phyloP scores from a whole-genome alignment of 495 filamentous ascomycete species.

The Xanthoparmelia taractica region DNA sequence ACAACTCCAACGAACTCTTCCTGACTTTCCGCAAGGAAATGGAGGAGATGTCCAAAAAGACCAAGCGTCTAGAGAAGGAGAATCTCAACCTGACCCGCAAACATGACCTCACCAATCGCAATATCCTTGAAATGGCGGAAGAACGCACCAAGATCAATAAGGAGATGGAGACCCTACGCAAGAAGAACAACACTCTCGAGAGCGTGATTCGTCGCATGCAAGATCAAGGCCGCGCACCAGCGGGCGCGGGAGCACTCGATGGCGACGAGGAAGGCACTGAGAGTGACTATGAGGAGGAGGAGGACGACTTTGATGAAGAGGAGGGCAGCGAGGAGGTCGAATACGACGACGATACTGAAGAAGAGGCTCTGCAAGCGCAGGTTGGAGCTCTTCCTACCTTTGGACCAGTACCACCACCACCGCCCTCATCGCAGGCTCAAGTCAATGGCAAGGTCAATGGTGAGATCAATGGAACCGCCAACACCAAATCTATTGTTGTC shows the following conservation, averaged over 20 bases:
- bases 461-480: constrained; percentile 39
- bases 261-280: constrained; percentile 66
- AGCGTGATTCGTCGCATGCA: constrained; percentile 92
- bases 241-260: constrained; percentile 44
- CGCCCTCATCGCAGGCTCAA: constrained; percentile 42
- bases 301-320: constrained; percentile 63
- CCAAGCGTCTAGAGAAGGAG: constrained; percentile 93
- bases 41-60: constrained; percentile 99
- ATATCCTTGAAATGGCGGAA: constrained; percentile 97
- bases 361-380: constrained; percentile 46
- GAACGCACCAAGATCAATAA: constrained; percentile 76
- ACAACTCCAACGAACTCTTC: constrained; percentile 98
- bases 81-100: constrained; percentile 87
- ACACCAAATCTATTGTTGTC: constrained; percentile 28
- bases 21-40: constrained; percentile 98
- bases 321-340: constrained; percentile 65
- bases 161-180: constrained; percentile 71
- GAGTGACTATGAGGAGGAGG: constrained; percentile 58
- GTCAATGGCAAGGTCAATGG: constrained; percentile 35
- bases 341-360: constrained; percentile 59
- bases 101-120: constrained; percentile 86
- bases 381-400: constrained; percentile 40
- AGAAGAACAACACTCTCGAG: constrained; percentile 88
- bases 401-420: constrained; percentile 49
- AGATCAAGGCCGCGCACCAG: constrained; percentile 68